Conservation (phyloP, 2,329 filamentous ascomycete genomes). For the Chaetomium sp. region DNA sequence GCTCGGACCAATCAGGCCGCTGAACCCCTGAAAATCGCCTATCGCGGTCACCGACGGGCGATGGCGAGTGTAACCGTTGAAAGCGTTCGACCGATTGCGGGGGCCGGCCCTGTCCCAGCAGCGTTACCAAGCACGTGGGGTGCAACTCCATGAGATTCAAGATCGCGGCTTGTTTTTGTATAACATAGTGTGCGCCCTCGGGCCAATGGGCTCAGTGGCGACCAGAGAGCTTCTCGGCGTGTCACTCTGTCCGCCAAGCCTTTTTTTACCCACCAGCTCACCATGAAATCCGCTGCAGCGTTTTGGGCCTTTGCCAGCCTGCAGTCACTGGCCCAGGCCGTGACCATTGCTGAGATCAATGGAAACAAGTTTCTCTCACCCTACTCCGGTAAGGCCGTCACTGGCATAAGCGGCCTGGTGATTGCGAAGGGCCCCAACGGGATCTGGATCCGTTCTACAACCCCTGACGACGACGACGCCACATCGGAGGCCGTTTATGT, state of each 20-base stretch:
- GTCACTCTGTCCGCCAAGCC: not conserved
- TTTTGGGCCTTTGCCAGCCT: conserved; percentile 18
- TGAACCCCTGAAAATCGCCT: conserved; percentile 12
- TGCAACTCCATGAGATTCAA: not conserved
- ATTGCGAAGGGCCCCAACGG: conserved; percentile 57
- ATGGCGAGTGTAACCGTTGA: conserved; percentile 9
- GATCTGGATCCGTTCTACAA: conserved; percentile 57
- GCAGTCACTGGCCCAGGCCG: conserved; percentile 28
- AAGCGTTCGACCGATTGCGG: too few relatives aligned
- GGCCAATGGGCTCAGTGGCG: not conserved
- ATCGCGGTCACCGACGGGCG: conserved; percentile 2
- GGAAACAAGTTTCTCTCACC: conserved; percentile 59
- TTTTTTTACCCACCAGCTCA: not conserved
- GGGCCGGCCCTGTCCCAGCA: too few relatives aligned
- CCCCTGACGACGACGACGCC: conserved; percentile 46
- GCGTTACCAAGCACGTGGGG: too few relatives aligned
- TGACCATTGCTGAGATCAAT: conserved; percentile 58
- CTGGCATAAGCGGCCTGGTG: conserved; percentile 55
- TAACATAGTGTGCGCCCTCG: not conserved
- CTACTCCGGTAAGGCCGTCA: conserved; percentile 48
- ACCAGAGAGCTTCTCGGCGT: not conserved
- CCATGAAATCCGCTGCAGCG: conserved; percentile 17
- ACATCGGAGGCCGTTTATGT: conserved; percentile 63
- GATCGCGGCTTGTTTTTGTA: not conserved
- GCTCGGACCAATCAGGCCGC: conserved; percentile 13